Evolutionary conservation across 352 stramenopile species (phyloP), one percentile per base, ranked within the genome.

Genomic region (Proteromonas lacertae): DNA sequence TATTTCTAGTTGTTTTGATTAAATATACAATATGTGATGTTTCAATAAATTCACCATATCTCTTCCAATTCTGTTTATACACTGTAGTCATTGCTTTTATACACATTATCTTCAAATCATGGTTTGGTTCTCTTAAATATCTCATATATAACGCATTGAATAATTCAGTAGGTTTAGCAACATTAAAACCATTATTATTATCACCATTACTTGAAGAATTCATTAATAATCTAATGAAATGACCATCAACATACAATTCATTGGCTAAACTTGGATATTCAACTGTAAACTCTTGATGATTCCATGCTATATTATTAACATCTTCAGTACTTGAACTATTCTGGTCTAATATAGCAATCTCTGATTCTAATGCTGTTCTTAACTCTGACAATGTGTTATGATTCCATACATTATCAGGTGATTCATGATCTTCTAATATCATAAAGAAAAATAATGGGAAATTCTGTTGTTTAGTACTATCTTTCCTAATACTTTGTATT

Each of bases 381-480:
- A 93, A 57, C 41, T 92, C 75, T 5, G 62, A 55, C 17, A 76
- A 54, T 0, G 73, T 89, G 36, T 61, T 47, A 19, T 66, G 53
- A 43, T 75, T 90, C 79, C 79, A 93, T 40, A 92, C 75, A 33
- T 91, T 50, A 42, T 91, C 70, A 4, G 84, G 60, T 1, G 64
- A 50, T 32, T 73, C 55, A 45, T 90, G 74, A 36, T 92, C 71
- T 38, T 76, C 47, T n/a, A 55, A 63, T 2, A 90, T 55, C 43
- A 82, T 70, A 50, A 83, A 69, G 48, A 93, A 93, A 22, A 93
- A 57, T 5, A 87, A 52, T n/a, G 63, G 55, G 41, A 91, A 91
- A 47, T 91, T 90, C 38, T 90, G 73, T 16, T 55, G 53, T 16
- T 44, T 19, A 16, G 38, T 24, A 13, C 9, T 18, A 1, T 13